These are phyloP conservation scores for Mycena citricolor DNA, from an alignment of 1,284 basidiomycete species.

Conservation along the genomic window DNA sequence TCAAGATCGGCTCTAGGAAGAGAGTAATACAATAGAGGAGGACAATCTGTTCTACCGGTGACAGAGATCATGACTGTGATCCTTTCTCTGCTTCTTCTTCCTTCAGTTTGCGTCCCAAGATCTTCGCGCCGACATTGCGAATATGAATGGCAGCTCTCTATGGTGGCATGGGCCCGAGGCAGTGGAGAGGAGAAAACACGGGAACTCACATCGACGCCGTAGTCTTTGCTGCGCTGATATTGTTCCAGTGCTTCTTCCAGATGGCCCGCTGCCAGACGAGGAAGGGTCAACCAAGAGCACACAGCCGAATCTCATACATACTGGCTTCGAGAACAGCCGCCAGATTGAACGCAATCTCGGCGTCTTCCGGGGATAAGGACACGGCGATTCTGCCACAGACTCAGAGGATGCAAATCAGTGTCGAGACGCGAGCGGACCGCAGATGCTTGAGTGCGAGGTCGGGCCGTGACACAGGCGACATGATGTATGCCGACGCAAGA, in stretches of 20 bases:
- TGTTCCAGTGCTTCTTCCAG: constrained; percentile 80
- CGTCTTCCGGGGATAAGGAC: constrained; percentile 85
- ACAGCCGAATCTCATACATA: constrained; percentile 41
- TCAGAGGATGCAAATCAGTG: constrained; percentile 31
- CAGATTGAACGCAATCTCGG: constrained; percentile 93
- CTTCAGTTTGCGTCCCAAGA: constrained; percentile 66
- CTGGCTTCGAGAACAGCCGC: constrained; percentile 90
- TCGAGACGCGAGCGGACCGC: constrained; percentile 52
- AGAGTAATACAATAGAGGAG: constrained; percentile 19
- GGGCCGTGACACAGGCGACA: constrained; percentile 81
- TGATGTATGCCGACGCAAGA: constrained; percentile 91
- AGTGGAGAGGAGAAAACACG: neutral
- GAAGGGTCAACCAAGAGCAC: constrained; percentile 32
- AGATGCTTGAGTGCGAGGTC: constrained; percentile 90
- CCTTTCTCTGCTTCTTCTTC: constrained; percentile 43
- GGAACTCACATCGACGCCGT: constrained; percentile 61
- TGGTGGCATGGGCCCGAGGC: too few species aligned
- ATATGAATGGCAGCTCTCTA: constrained; percentile 79
- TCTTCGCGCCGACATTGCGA: constrained; percentile 83
- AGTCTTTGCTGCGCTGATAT: constrained; percentile 77
- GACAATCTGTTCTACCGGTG: neutral
- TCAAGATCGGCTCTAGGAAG: constrained; percentile 1
- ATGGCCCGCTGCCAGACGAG: constrained; percentile 67
- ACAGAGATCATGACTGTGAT: constrained; percentile 33
- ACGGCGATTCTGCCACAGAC: constrained; percentile 68